Evolutionary conservation across 2,329 filamentous ascomycete genomes (phyloP), one percentile per base, ranked within the genome.

Genomic region (Talaromyces sp.): DNA sequence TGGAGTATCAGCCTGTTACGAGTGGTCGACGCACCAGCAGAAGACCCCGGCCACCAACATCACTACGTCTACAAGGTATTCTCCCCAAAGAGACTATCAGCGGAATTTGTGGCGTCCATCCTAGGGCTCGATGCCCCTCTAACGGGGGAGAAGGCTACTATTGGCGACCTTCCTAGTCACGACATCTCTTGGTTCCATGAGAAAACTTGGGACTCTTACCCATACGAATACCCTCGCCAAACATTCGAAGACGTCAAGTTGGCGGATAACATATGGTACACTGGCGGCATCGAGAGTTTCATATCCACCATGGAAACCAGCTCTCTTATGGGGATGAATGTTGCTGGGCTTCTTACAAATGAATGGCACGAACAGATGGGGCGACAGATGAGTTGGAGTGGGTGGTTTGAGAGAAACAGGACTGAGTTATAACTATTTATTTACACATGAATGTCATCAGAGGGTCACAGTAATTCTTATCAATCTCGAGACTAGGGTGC

Each of bases 261-360:
- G 3, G 86, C 73, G 6, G 69, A 70, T 3, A 65, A 70, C 54
- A 46, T 80, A 12, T 80, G 82, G 82, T 87, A 88, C 67, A 86
- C 84, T 5, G 79, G 80, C 57, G 83, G 82, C 0, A 95, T 97
- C 50, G 93, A 97, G 76, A 88, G 88, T 66, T 97, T 99, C 72
- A 95, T 97, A 66, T 94, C 89, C 10, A 96, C 92, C 0, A 97
- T 99, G 94, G 94, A 99, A 80, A 97, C 94, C 7, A 96, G 88
- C 72, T 89, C 91, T 1, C 75, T 97, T 66, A 94, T 94, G 86
- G 94, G 94, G 5, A 80, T 74, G 70, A 87, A 87, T 62, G 79
- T 83, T 58, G 80, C 79, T 17, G 79, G 80, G 59, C 81, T 85
- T 64, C 85, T 85, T 54, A 69, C 71, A 70, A 83, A 80, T 17